phyloP scores from a whole-genome alignment of 192 early-diverging fungal genomes.

The Mortierella claussenii region DNA sequence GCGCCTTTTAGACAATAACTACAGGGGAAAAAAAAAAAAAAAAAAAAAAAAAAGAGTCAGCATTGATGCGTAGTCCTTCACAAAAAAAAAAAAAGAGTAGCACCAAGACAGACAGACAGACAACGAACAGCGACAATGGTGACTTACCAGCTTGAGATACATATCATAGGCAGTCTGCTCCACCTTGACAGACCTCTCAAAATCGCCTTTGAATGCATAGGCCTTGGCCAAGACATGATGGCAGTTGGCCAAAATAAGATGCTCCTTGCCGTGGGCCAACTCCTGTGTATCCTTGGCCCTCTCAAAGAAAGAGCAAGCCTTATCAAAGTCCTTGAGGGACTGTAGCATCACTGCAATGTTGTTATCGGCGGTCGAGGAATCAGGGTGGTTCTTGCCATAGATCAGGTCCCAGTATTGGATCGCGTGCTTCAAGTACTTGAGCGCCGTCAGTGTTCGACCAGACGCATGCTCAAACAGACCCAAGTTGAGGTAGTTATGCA shows the following conservation, averaged over 20 bases:
- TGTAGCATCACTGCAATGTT: conserved; percentile 83
- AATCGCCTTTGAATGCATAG: conserved; percentile 77
- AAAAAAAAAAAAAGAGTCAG: no score
- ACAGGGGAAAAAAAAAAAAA: no score
- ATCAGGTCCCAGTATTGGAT: conserved; percentile 84
- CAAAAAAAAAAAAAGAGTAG: neutral
- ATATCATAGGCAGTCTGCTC: conserved; percentile 76
- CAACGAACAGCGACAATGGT: neutral
- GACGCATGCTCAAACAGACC: conserved; percentile 89
- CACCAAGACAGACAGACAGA: neutral
- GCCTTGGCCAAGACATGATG: conserved; percentile 84
- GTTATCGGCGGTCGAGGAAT: conserved; percentile 85
- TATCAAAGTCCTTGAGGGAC: conserved; percentile 69
- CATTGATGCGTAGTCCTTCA: no score
- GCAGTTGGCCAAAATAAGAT: conserved; percentile 58
- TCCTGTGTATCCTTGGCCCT: conserved; percentile 76
- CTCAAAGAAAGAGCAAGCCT: conserved; percentile 75
- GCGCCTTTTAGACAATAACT: no score
- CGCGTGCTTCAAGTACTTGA: conserved; percentile 86
- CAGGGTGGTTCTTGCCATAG: conserved; percentile 79
- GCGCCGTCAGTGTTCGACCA: conserved; percentile 75
- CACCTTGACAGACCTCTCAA: conserved; percentile 75
- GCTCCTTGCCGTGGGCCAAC: conserved; percentile 72
- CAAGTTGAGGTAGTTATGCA: conserved; percentile 92
- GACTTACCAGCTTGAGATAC: conserved; percentile 62